Conservation (phyloP, 2,329 filamentous ascomycete species). For the Fusarium pseudoanthophilum region DNA sequence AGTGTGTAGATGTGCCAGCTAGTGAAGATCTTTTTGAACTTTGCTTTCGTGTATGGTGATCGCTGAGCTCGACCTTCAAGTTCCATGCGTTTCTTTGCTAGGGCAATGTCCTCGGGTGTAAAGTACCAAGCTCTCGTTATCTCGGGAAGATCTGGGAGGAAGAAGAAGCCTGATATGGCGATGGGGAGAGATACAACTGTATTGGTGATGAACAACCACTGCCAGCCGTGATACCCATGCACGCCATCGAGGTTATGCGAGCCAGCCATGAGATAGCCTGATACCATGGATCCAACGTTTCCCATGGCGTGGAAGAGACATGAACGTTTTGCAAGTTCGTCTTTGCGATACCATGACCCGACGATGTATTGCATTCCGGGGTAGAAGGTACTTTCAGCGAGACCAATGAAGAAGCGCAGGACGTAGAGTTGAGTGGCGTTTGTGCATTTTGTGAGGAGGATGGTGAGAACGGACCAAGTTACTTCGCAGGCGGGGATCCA, state of each 20-base stretch:
- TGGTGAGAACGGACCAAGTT: constrained; percentile 46
- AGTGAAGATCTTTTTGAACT: constrained; percentile 69
- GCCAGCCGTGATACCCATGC: constrained; percentile 60
- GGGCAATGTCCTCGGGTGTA: constrained; percentile 38
- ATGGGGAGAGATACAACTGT: constrained; percentile 51
- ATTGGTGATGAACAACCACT: constrained; percentile 52
- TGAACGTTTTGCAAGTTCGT: constrained; percentile 56
- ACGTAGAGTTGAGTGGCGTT: constrained; percentile 51
- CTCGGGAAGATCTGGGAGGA: constrained; percentile 47
- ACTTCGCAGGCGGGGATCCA: constrained; percentile 54
- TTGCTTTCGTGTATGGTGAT: constrained; percentile 55
- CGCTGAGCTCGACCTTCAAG: constrained; percentile 58
- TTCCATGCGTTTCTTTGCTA: constrained; percentile 47
- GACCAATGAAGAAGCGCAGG: constrained; percentile 58
- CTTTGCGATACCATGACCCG: constrained; percentile 57
- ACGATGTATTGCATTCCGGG: constrained; percentile 54
- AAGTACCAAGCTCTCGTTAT: constrained; percentile 46
- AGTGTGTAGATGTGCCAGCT: constrained; percentile 74
- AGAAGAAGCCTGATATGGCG: constrained; percentile 47
- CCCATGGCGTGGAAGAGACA: constrained; percentile 54
- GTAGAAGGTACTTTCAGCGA: constrained; percentile 53
- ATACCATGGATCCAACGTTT: constrained; percentile 45
- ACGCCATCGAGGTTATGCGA: constrained; percentile 56
- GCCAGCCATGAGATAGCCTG: constrained; percentile 49
- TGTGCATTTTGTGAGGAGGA: constrained; percentile 44